A percentile compares a stretch with the other conserved stretches of the same genome.
These are phyloP conservation scores for Paecilomyces fulvus DNA, from an alignment of 2,329 filamentous ascomycete species.

Conservation along the genomic window DNA sequence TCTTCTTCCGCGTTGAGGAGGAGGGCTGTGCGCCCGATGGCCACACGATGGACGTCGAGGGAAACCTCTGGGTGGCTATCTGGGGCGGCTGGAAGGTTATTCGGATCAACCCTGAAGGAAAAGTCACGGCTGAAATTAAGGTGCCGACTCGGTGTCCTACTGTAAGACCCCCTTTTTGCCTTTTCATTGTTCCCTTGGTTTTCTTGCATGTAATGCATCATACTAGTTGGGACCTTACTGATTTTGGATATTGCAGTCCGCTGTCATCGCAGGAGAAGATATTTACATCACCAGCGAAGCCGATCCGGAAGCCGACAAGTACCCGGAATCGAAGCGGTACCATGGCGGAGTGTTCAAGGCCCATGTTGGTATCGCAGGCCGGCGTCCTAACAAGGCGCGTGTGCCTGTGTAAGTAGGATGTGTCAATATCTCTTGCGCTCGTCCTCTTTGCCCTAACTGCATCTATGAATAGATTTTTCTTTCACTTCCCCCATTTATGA, in stretches of 20 bases:
- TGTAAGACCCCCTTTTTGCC: neutral
- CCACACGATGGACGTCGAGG: constrained; percentile 72
- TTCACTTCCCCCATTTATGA: neutral
- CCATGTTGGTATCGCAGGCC: constrained; percentile 63
- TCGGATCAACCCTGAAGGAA: constrained; percentile 60
- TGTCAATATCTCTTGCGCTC: neutral
- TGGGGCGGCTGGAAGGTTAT: constrained; percentile 71
- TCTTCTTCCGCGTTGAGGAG: constrained; percentile 63
- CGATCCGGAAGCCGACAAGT: constrained; percentile 55
- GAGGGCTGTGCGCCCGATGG: constrained; percentile 63
- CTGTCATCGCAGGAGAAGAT: constrained; percentile 64
- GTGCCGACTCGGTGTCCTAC: constrained; percentile 54
- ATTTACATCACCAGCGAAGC: constrained; percentile 75
- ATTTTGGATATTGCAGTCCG: constrained; percentile 61
- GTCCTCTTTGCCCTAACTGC: neutral
- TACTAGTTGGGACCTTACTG: neutral
- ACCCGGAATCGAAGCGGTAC: constrained; percentile 53
- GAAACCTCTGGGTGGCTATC: constrained; percentile 83
- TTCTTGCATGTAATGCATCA: neutral
- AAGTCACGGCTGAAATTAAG: constrained; percentile 64
- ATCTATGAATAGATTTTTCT: neutral
- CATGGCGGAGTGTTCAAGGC: constrained; percentile 68
- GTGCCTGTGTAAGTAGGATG: neutral
- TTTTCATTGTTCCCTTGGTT: neutral
- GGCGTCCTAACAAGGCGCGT: constrained; percentile 48